These are phyloP conservation scores for Trichoderma afroharzianum DNA, from an alignment of 2,329 filamentous ascomycete species.

Conservation along the genomic window DNA sequence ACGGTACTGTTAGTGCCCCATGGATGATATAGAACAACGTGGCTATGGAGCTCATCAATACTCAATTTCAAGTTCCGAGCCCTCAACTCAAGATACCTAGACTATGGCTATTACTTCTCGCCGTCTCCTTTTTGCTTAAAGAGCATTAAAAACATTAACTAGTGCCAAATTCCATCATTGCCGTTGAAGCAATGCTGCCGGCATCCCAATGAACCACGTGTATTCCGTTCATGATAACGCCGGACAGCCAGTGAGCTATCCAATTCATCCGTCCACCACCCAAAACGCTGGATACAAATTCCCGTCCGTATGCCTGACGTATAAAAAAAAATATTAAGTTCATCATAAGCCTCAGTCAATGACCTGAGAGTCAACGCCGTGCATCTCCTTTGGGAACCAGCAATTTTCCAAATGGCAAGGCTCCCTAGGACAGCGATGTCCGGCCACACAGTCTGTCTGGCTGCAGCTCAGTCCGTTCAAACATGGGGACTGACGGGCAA, in stretches of 20 bases:
- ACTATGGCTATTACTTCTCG: not conserved
- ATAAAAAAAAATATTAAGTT: not conserved
- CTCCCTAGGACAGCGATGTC: slow-evolving; percentile 23
- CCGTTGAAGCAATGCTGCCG: slow-evolving; percentile 5
- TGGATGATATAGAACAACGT: not conserved
- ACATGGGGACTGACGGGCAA: slow-evolving; percentile 31
- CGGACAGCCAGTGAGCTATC: not conserved
- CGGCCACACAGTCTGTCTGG: slow-evolving; percentile 22
- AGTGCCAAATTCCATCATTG: not conserved
- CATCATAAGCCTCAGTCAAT: not conserved
- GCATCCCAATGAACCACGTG: not conserved
- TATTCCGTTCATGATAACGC: not conserved
- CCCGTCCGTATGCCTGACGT: not conserved
- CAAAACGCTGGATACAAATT: slow-evolving; percentile 10
- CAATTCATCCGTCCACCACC: not conserved
- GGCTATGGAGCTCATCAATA: not conserved
- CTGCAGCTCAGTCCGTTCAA: slow-evolving; percentile 26
- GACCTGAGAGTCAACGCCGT: slow-evolving; percentile 20
- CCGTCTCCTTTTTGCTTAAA: not conserved
- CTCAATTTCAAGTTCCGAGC: not conserved
- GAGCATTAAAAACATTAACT: not conserved
- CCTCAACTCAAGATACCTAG: not conserved
- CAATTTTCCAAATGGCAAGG: slow-evolving; percentile 20
- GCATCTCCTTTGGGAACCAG: slow-evolving; percentile 22
- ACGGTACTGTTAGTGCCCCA: not conserved